Evolutionary conservation across 2,329 filamentous ascomycete genomes (phyloP), one percentile per base, ranked within the genome.

Genomic region (Aspergillus sp.): DNA sequence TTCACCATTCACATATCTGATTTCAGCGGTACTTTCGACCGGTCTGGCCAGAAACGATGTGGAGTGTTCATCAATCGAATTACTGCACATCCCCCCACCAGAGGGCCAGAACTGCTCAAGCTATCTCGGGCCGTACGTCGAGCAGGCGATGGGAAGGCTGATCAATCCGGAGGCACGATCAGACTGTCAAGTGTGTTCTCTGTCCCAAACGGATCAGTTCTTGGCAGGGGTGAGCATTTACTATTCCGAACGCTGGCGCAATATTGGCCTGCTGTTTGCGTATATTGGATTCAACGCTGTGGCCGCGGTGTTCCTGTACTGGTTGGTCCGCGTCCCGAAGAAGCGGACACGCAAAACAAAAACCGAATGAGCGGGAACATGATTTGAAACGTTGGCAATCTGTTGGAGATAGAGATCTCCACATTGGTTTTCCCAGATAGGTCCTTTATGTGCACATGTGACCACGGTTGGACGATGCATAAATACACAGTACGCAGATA

Each of bases 1-100:
- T 9, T 82, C 77, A 0, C 83, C 83, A 0, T 83, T 86, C 50
- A 86, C 82, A 0, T 88, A 87, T 46, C 66, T 74, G 3, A 70
- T 75, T 4, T 67, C 68, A n/a, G 60, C 68, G 2, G 63, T 75
- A 13, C 51, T 69, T 7, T 62, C 66, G 0, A 65, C 62, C 0
- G 68, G 69, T 1, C 42, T 70, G 1, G 49, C 62, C 0, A 60
- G 60, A 2, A 56, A 61, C 2, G 47, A 52, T 0, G 63, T 68
- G 7, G 19, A 57, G 7, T 71, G 68, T 47, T 62, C 65, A 2
- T 44, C 54, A n/a, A 61, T 62, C 17, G 68, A 71, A 41, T 45
- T 67, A 5, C 58, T 69, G 33, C 52, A 54, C 13, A 51, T 70
- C 17, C 52, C 56, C 15, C 73, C 81, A 0, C 85, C 86, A 0